Conservation (phyloP, 164 flowering plant genomes). For the Berberis vulgaris region DNA sequence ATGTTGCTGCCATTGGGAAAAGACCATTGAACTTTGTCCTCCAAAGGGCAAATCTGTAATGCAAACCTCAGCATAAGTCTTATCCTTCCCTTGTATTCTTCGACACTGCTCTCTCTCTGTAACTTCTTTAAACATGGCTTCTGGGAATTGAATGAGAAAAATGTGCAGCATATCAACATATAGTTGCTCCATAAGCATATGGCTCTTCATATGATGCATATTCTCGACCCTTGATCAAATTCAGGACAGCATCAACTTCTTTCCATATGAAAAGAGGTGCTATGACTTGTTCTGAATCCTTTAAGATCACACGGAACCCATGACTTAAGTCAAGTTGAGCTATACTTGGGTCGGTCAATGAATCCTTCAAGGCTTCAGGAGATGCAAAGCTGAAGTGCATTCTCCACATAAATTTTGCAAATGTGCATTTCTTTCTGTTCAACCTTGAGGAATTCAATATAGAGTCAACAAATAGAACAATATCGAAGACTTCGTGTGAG, state of each 20-base stretch:
- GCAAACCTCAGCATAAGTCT: not conserved
- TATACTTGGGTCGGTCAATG: not conserved
- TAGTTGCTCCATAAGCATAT: not conserved
- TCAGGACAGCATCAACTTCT: not conserved
- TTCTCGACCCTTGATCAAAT: not conserved
- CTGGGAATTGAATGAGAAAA: not conserved
- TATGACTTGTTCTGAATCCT: not conserved
- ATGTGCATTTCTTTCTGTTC: too few species aligned
- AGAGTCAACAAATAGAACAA: not conserved
- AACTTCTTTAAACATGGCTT: not conserved
- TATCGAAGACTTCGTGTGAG: not conserved
- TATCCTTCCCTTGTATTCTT: not conserved
- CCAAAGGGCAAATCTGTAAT: not conserved
- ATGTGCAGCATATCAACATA: not conserved
- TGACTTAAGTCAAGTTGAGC: not conserved
- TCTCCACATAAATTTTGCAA: not conserved
- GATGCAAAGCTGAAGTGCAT: not conserved
- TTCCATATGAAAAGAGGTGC: too few species aligned
- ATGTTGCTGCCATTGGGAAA: not conserved
- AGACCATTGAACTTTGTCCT: not conserved
- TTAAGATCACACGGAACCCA: not conserved
- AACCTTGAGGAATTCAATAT: too few species aligned
- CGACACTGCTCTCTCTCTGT: not conserved
- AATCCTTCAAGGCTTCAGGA: not conserved
- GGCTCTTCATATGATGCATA: not conserved